Percentiles rank a stretch among this genome's conserved stretches.
These are phyloP conservation scores for Suillus ampliporus DNA, from an alignment of 768 basidiomycete genomes.

Conservation along the genomic window DNA sequence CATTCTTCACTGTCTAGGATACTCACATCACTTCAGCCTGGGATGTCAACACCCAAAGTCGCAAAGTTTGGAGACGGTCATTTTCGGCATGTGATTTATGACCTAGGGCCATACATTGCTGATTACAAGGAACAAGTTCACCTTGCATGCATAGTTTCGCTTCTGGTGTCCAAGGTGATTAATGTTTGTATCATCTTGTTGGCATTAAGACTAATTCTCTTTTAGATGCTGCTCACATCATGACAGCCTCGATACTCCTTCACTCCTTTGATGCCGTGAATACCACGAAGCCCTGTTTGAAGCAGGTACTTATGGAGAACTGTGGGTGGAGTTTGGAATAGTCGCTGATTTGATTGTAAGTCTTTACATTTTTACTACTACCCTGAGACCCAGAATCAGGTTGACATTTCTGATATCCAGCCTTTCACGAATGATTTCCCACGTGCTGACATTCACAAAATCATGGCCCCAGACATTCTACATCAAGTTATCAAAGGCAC, in stretches of 20 bases:
- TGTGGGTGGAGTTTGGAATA: conserved; percentile 44
- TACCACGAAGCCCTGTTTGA: conserved; percentile 5
- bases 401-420: neutral
- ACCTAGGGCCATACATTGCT: conserved; percentile 23
- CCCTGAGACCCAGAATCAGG: neutral
- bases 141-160: conserved; percentile 19
- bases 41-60: conserved; percentile 24
- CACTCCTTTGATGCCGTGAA: neutral
- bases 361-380: conserved; percentile 10
- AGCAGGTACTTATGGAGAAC: neutral
- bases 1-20: conserved; percentile 22
- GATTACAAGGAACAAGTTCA: conserved; percentile 29
- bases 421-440: conserved; percentile 16
- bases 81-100: conserved; percentile 25
- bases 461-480: conserved; percentile 45
- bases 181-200: neutral
- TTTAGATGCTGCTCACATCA: neutral
- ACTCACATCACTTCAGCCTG: conserved; percentile 16
- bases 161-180: conserved; percentile 24
- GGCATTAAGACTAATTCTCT: neutral
- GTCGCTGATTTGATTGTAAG: conserved; percentile 38
- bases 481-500: conserved; percentile 55
- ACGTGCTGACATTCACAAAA: conserved; percentile 33
- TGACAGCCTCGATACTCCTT: neutral
- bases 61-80: conserved; percentile 25